Evolutionary conservation across 2,329 filamentous ascomycete genomes (phyloP).

Genomic region (Hypoxylon sp.): DNA sequence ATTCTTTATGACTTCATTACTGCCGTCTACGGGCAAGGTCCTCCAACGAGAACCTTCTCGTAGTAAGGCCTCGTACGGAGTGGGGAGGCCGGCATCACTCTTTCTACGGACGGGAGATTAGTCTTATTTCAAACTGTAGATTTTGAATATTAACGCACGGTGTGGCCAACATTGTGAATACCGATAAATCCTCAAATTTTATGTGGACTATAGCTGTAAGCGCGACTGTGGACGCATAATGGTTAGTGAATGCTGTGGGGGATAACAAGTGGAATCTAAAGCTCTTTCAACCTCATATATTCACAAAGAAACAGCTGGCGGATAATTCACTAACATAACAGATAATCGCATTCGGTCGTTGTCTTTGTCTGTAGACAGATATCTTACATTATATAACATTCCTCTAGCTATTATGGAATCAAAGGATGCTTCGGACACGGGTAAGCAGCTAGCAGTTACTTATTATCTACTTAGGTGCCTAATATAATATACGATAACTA

Average conservation of each 20-base stretch:
- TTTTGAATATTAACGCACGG: no score
- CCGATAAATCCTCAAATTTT: not conserved
- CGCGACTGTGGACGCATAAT: not conserved
- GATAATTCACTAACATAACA: not conserved
- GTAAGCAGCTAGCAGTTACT: not conserved
- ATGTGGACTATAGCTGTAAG: not conserved
- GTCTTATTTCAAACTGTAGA: no score
- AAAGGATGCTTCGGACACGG: not conserved
- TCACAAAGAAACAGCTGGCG: slow-evolving; percentile 7
- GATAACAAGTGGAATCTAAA: not conserved
- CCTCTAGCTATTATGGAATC: not conserved
- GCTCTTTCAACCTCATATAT: not conserved
- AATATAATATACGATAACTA: not conserved
- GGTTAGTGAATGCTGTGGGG: not conserved
- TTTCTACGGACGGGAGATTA: no score
- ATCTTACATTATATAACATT: slow-evolving; percentile 4
- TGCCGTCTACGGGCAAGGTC: no score
- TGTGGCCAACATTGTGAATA: no score
- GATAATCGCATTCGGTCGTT: slow-evolving; percentile 6
- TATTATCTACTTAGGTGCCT: not conserved
- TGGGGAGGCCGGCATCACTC: no score
- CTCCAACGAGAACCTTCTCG: no score
- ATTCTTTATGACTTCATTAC: no score
- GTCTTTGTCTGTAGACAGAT: not conserved
- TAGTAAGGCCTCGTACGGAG: no score